A percentile compares a stretch with the other conserved stretches of the same genome.
Conservation (phyloP, 2,329 filamentous ascomycete genomes). For the Ambrosiella cleistominuta region DNA sequence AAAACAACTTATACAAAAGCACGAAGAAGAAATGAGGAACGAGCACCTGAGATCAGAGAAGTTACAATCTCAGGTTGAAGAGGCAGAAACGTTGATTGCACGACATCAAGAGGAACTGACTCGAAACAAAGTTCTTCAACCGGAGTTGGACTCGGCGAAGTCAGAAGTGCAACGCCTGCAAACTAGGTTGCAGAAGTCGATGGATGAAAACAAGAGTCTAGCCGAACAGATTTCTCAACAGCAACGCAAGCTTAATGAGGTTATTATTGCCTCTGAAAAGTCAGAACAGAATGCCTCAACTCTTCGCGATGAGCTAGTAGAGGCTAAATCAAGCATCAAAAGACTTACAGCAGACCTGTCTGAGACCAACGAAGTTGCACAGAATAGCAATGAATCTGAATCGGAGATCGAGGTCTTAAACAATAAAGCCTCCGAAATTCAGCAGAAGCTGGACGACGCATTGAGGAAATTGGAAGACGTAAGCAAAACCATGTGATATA, state of each 20-base stretch:
- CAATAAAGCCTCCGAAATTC: not conserved
- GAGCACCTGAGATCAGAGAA: constrained; percentile 15
- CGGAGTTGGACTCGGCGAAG: not conserved
- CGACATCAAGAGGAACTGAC: not conserved
- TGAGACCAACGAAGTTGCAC: not conserved
- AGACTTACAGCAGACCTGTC: too few species aligned
- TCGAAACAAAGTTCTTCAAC: not conserved
- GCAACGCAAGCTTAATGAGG: constrained; percentile 6
- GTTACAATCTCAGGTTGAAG: constrained; percentile 18
- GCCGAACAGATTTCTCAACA: not conserved
- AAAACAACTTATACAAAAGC: constrained; percentile 30
- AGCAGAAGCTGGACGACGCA: constrained; percentile 18
- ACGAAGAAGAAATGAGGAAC: constrained; percentile 12
- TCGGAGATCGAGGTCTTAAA: not conserved
- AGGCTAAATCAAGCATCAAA: not conserved
- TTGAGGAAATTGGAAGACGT: constrained; percentile 17
- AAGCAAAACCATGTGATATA: not conserved
- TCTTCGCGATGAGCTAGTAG: not conserved
- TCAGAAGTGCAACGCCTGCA: not conserved
- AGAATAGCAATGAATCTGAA: not conserved
- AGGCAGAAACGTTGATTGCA: not conserved
- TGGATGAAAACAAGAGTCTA: not conserved
- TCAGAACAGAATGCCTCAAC: not conserved
- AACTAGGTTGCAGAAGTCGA: not conserved
- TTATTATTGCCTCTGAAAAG: not conserved